phyloP scores from a whole-genome alignment of 768 basidiomycete species.

The Lactarius vividus region DNA sequence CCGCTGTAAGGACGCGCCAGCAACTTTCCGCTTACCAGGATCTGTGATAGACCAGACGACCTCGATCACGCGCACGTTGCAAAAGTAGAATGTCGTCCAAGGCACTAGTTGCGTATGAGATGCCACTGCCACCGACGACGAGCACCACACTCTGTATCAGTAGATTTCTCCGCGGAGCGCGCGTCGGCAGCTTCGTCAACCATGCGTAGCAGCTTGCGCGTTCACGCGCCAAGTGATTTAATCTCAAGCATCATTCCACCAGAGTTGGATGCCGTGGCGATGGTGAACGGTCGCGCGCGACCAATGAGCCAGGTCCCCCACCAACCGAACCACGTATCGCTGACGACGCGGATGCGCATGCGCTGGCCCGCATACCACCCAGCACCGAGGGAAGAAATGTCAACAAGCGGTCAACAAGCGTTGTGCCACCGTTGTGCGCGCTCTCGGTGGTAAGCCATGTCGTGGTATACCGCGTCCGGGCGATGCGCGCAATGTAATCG shows the following conservation, averaged over 20 bases:
- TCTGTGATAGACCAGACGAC: conserved; percentile 54
- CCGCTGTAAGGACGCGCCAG: too few species aligned
- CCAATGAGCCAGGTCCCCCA: conserved; percentile 18
- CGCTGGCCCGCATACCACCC: conserved; percentile 65
- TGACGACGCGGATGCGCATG: conserved; percentile 49
- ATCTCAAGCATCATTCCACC: conserved; percentile 49
- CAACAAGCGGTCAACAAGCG: too few species aligned
- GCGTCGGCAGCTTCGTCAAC: conserved; percentile 39
- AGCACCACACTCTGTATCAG: conserved; percentile 37
- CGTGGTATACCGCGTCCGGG: conserved; percentile 44
- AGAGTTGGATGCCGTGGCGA: conserved; percentile 42
- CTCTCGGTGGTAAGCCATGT: conserved; percentile 47
- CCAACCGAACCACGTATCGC: conserved; percentile 41
- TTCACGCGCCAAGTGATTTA: conserved; percentile 53
- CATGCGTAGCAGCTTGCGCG: conserved; percentile 41
- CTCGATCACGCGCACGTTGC: conserved; percentile 45
- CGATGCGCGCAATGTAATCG: conserved; percentile 46
- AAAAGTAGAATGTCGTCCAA: conserved; percentile 53
- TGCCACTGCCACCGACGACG: conserved; percentile 59
- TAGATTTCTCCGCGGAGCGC: conserved; percentile 26
- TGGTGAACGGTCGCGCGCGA: conserved; percentile 40
- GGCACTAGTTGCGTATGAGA: conserved; percentile 53
- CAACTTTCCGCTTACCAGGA: conserved; percentile 37
- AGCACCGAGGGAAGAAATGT: conserved; percentile 42
- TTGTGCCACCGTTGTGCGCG: conserved; percentile 40